Evolutionary conservation across 192 early-diverging fungal species (phyloP).

Genomic region (Rhizoclosmatium sp.): DNA sequence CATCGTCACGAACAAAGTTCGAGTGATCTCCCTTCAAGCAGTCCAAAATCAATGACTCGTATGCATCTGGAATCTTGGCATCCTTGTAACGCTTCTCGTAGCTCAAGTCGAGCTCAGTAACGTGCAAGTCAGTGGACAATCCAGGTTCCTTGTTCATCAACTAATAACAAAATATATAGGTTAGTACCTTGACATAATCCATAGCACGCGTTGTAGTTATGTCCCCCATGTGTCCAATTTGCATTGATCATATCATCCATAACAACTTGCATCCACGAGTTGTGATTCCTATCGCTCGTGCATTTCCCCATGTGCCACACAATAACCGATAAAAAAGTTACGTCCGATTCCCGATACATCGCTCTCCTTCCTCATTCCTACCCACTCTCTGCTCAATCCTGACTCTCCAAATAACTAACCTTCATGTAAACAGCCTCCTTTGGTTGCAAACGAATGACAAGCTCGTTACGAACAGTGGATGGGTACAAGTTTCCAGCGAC

Average conservation of each 20-base stretch:
- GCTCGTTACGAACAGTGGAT: conserved; percentile 87
- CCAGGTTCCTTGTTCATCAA: conserved; percentile 95
- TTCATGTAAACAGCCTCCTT: conserved; percentile 97
- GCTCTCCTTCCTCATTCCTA: too few species aligned
- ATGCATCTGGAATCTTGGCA: conserved; percentile 95
- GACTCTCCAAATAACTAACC: background rate
- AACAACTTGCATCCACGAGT: too few species aligned
- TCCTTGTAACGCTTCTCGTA: conserved; percentile 90
- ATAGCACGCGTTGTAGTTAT: too few species aligned
- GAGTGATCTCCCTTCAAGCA: conserved; percentile 90
- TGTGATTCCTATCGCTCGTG: too few species aligned
- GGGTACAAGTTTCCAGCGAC: conserved; percentile 85
- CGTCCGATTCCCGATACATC: too few species aligned
- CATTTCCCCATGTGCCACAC: too few species aligned
- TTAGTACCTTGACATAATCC: background rate
- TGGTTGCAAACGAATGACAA: conserved; percentile 94
- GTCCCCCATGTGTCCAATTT: too few species aligned
- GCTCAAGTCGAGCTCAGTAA: conserved; percentile 93
- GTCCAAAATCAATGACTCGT: conserved; percentile 95
- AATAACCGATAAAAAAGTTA: too few species aligned
- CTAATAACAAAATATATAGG: conserved; percentile 2
- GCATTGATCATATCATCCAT: too few species aligned
- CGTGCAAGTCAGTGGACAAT: conserved; percentile 80
- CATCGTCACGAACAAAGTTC: conserved; percentile 85
- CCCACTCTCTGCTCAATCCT: background rate